phyloP scores from a whole-genome alignment of 331 rosid genomes.

The Rhamnella rubrinervis region DNA sequence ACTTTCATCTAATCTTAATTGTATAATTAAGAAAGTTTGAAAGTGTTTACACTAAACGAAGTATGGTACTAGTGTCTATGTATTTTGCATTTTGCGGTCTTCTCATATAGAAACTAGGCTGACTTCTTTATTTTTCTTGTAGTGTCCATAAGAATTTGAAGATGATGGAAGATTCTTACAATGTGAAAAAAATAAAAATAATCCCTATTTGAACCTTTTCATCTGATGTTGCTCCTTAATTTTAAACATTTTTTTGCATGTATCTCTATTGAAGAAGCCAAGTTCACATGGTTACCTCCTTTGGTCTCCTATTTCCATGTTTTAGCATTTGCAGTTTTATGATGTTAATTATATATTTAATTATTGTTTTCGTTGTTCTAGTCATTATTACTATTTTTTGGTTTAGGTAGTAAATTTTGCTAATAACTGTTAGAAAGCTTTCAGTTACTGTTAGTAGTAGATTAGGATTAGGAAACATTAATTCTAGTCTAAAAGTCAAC shows the following conservation, averaged over 20 bases:
- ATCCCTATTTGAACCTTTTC: background rate
- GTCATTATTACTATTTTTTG: background rate
- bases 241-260: background rate
- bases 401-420: conserved; percentile 57
- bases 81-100: too few species aligned
- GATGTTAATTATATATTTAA: background rate
- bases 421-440: too few species aligned
- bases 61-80: too few species aligned
- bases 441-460: too few species aligned
- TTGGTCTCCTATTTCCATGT: background rate
- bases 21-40: too few species aligned
- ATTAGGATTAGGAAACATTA: too few species aligned
- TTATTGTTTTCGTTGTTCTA: background rate
- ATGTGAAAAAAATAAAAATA: background rate
- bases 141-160: background rate
- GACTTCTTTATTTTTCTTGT: background rate
- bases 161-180: background rate
- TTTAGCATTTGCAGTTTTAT: background rate
- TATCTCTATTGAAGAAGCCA: too few species aligned
- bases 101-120: background rate
- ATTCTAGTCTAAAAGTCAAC: too few species aligned
- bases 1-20: too few species aligned
- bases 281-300: too few species aligned
- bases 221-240: background rate
- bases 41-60: too few species aligned